Conservation (phyloP, 129 eudicot genomes). For the Arctium minus region DNA sequence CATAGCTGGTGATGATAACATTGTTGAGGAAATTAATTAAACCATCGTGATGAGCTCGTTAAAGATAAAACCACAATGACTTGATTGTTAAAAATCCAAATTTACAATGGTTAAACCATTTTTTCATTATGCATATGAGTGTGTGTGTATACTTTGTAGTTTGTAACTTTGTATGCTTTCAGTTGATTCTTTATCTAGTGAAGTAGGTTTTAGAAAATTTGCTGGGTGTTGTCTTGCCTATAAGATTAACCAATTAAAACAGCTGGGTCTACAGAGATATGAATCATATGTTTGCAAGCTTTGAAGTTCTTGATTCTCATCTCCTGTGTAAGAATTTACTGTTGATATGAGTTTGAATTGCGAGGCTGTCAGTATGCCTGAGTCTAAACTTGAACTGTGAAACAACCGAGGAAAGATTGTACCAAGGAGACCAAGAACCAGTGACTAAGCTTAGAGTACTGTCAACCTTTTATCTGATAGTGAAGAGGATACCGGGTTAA, state of each 20-base stretch:
- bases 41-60: too few species aligned
- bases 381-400: neutral
- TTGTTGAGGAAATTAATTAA: too few species aligned
- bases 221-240: neutral
- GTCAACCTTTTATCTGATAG: neutral
- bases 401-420: neutral
- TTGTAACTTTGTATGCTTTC: too few species aligned
- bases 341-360: neutral
- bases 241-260: neutral
- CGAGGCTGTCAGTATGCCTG: neutral
- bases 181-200: too few species aligned
- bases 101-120: too few species aligned
- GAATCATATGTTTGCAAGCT: neutral
- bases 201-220: too few species aligned
- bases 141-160: too few species aligned
- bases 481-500: neutral
- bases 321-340: neutral
- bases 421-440: neutral
- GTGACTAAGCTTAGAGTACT: neutral
- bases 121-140: too few species aligned
- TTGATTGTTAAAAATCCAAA: too few species aligned
- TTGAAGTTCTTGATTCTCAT: neutral
- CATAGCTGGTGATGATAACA: too few species aligned
- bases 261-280: neutral
- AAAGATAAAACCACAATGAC: too few species aligned